Percentiles rank a stretch among this genome's conserved stretches.
Evolutionary conservation across 805 yeast species (phyloP).

Genomic region (Cyberlindnera nakhonratchasimensis): DNA sequence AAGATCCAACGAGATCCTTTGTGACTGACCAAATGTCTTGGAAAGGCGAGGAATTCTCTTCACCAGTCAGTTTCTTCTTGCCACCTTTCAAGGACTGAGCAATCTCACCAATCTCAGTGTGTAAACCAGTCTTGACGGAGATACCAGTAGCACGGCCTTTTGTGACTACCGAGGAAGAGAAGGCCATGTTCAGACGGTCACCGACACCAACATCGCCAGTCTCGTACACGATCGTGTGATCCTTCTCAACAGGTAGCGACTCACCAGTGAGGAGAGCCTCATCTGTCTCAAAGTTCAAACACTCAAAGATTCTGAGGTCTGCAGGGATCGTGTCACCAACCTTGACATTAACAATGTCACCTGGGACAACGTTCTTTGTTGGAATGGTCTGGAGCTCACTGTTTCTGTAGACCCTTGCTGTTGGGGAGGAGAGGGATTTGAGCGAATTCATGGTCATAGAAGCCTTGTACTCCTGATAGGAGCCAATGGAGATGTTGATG

Average conservation of each 20-base stretch:
- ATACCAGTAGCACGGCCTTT: slow-evolving; percentile 75
- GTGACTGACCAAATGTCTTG: slow-evolving; percentile 38
- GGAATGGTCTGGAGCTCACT: slow-evolving; percentile 55
- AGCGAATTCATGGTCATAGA: slow-evolving; percentile 78
- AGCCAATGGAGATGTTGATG: slow-evolving; percentile 64
- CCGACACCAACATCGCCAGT: slow-evolving; percentile 54
- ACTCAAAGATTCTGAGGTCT: slow-evolving; percentile 55
- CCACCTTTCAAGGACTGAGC: slow-evolving; percentile 54
- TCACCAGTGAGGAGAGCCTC: slow-evolving; percentile 68
- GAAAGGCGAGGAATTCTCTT: slow-evolving; percentile 37
- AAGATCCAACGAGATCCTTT: slow-evolving; percentile 56
- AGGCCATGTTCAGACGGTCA: slow-evolving; percentile 71
- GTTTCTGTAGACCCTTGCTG: slow-evolving; percentile 62
- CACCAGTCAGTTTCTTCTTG: slow-evolving; percentile 39
- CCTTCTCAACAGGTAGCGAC: slow-evolving; percentile 60
- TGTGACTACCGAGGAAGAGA: slow-evolving; percentile 61
- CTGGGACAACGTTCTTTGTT: slow-evolving; percentile 67
- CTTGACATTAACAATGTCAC: slow-evolving; percentile 58
- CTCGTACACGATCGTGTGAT: slow-evolving; percentile 38
- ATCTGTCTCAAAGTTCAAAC: slow-evolving; percentile 66
- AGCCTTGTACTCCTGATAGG: slow-evolving; percentile 68
- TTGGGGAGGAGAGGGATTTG: slow-evolving; percentile 62
- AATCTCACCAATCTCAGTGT: slow-evolving; percentile 72
- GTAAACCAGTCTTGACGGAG: slow-evolving; percentile 62
- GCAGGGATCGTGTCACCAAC: slow-evolving; percentile 81